Base-by-base conservation (phyloP, 495 filamentous ascomycete species). In the Penicillium cinerascens region DNA sequence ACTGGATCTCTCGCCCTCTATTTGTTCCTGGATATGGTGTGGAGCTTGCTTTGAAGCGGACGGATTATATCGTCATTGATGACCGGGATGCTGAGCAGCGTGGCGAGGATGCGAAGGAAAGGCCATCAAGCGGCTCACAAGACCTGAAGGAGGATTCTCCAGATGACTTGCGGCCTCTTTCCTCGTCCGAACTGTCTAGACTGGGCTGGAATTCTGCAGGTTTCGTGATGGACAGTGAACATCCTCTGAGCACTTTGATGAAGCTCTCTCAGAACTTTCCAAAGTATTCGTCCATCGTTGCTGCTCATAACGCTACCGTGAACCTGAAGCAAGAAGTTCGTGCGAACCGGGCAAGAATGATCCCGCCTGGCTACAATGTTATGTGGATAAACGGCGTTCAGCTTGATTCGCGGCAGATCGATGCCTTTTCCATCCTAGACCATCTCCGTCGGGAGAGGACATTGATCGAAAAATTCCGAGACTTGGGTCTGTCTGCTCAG, bases 41-140 rank as follows among this genome's bases (percentile, higher is more conserved):
- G 1, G 91, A 95, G 62, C 83, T 99, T 42, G 88, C 89, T 4
- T 77, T 99, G 41, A 99, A 99, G 68, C 78, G 90, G 49, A 99
- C 95, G 0, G 95, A 99, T 66, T 99, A 99, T 56, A 97, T 97
- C 54, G 95, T 97, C 44, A 96, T 99, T 68, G 95, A 99, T 65
- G 95, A 99, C 67, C 84, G 95, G 42, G 82, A 86, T 53, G 78
- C 78, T 2, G 78, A 81, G 49, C 56, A 80, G 47, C 72, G 70
- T 45, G 75, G 77, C 36, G 66, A 78, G 10, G 59, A 48, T 8
- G 60, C 56, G 22, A 64, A 67, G 17, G 48, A 63, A 10, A 40
- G 42, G 18, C 43, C 41, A 6, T 13, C 52, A 10, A 70, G 74
- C n/a, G 77, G 82, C n/a, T n/a, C n/a, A n/a, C n/a, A n/a, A 11